Base-by-base conservation (phyloP, 129 eudicot genomes). In the Apium graveolens region DNA sequence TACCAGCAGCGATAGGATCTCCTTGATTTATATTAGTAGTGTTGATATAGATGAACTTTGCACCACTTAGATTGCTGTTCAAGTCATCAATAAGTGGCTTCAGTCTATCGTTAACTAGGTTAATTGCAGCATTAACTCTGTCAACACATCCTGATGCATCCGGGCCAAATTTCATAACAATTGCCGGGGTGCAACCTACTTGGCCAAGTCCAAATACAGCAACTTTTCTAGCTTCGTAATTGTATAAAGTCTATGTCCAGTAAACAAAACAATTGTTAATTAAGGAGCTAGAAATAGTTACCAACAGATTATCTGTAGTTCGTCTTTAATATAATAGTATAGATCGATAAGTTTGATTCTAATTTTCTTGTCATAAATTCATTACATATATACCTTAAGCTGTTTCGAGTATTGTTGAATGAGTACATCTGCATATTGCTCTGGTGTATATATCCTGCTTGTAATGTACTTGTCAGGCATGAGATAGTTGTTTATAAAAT, bases 211-310 rank as follows among this genome's bases (percentile, higher is more conserved):
- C 96, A 34, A 82, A 85, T 8, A 88, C 66, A 0, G 81, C 93
- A 12, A 91, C 57, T 71, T 88, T 91, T 73, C 96, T 83, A 41
- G 93, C 92, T 75, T 88, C 96, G 31, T n/a, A 9, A 12, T 62
- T 29, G 83, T 88, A 83, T 80, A 91, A 72, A n/a, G 80, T 80
- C 96, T 89, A 24, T 87, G 38, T 31, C 87, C 93, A 39, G 80
- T 83, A 21, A 86, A 70, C 10, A 1, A 1, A 10, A 71, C 9
- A 37, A 13, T 0, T 69, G 21, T 69, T 34, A 18, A 69, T 11
- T 1, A 26, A 26, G 16, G 37, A 26, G 38, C 1, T 1, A 51
- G 0, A 16, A 39, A 41, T 0, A 11, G n/a, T n/a, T 41, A 41
- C 44, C 10, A 41, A 41, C 44, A 41, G 44, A 41, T 41, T 8